Conservation (phyloP, 192 early-diverging fungal species). For the Coemansia sp. region DNA sequence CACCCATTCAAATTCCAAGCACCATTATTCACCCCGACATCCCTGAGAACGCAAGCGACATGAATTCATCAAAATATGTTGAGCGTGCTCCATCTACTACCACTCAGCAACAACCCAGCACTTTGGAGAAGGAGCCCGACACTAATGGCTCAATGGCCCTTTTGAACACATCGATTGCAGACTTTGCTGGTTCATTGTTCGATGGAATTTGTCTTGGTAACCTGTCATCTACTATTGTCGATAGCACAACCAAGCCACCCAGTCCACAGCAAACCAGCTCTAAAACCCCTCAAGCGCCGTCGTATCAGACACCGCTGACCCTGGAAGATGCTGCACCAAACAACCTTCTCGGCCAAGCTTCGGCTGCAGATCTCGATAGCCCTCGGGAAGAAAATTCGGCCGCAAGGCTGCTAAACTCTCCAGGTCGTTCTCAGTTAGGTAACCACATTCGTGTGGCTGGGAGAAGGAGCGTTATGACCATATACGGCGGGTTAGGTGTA, state of each 20-base stretch:
- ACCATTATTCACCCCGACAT: neutral
- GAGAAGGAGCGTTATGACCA: neutral
- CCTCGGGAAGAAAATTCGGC: neutral
- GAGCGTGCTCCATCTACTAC: neutral
- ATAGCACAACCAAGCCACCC: neutral
- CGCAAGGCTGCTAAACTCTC: constrained; percentile 22
- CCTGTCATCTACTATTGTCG: constrained; percentile 1
- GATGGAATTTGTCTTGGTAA: constrained; percentile 14
- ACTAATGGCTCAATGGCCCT: neutral
- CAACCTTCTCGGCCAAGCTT: neutral
- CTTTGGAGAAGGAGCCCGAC: neutral
- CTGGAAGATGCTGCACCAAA: neutral
- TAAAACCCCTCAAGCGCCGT: neutral
- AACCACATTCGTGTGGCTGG: constrained; percentile 1
- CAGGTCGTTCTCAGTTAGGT: constrained; percentile 25
- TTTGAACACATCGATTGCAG: constrained; percentile 27
- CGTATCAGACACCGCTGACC: neutral
- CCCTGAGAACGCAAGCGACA: neutral
- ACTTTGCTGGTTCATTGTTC: constrained; percentile 32
- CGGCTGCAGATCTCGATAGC: neutral
- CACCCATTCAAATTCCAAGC: neutral
- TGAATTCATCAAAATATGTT: neutral
- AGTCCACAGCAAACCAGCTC: neutral
- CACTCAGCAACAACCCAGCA: neutral
- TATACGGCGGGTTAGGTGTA: neutral